Evolutionary conservation across 306 rosid genomes (phyloP), one percentile per base, ranked within the genome.

Genomic region (Vigna unguiculata): DNA sequence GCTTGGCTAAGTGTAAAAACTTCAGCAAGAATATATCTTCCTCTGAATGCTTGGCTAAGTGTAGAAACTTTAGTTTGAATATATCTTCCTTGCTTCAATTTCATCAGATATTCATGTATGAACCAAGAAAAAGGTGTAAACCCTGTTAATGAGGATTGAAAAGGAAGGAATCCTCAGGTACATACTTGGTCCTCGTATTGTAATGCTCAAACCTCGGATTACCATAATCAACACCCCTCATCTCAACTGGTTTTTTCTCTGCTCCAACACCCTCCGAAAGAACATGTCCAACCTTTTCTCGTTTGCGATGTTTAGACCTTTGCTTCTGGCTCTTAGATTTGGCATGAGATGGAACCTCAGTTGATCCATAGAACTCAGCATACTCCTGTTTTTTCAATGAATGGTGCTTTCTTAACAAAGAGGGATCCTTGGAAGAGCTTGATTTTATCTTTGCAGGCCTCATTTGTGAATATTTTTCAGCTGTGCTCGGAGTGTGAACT

Each of bases 281-380:
- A 19, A 74, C 88, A 78, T 90, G 89, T 58, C 92, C 95, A 38
- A 88, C 89, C 86, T 92, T 91, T 57, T 91, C 97, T 19, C 97
- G 88, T 20, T 86, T 92, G 24, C 96, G 83, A 65, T 91, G 96
- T 81, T 87, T 88, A 0, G 94, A 60, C 82, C 96, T 86, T 66
- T 91, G 95, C 60, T 94, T 94, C 68, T 83, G 93, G 86, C 91
- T 87, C 87, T 91, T 94, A 4, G 95, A 85, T 85, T 88, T 87
- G 71, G 57, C 62, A 46, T 82, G 64, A 3, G 91, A 84, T 34
- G 95, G 91, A 41, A 76, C 71, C 77, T 90, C 98, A 67, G 83
- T 72, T 0, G 96, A 86, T 59, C 92, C 91, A 28, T 90, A 91
- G 82, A 91, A 94, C 38, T 90, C 96, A 16, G 89, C 89, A 65